phyloP scores from a whole-genome alignment of 176 grass and related monocot genomes.

The bread wheat (Triticum aestivum) region DNA sequence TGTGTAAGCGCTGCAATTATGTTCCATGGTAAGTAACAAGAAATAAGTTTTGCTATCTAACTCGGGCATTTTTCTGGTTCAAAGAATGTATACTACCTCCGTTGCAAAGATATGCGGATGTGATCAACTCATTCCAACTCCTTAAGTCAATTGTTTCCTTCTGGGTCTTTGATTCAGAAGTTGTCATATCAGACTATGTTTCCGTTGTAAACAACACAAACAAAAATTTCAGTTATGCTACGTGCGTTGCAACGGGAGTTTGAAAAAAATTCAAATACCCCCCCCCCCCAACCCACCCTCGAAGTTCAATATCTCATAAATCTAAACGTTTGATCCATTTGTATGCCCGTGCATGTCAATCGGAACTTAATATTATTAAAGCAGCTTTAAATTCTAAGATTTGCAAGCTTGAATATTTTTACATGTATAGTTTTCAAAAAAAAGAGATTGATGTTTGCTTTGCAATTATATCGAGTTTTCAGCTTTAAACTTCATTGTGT shows the following conservation, averaged over 20 bases:
- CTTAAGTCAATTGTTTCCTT: constrained; percentile 91
- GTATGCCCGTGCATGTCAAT: too few relatives aligned
- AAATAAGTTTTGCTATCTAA: background rate
- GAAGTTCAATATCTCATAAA: too few relatives aligned
- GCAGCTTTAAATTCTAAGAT: too few relatives aligned
- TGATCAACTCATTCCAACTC: constrained; percentile 88
- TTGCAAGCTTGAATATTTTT: too few relatives aligned
- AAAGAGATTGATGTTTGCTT: too few relatives aligned
- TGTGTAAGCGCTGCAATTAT: background rate
- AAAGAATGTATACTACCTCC: constrained; percentile 51
- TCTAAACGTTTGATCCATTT: too few relatives aligned
- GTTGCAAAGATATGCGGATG: constrained; percentile 66
- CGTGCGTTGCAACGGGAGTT: background rate
- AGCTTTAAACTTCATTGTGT: too few relatives aligned
- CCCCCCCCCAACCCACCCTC: too few relatives aligned
- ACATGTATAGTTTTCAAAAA: too few relatives aligned
- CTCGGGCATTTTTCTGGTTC: background rate
- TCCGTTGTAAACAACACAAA: constrained; percentile 49
- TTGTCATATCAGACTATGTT: constrained; percentile 51
- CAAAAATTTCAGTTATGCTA: constrained; percentile 14
- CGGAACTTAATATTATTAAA: too few relatives aligned
- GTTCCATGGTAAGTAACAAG: background rate
- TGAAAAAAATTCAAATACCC: too few relatives aligned
- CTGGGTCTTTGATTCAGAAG: constrained; percentile 56
- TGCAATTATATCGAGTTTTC: too few relatives aligned